Percentiles rank a stretch among this genome's conserved stretches.
Evolutionary conservation across 768 basidiomycete species (phyloP).

Genomic region (Russula sp.): DNA sequence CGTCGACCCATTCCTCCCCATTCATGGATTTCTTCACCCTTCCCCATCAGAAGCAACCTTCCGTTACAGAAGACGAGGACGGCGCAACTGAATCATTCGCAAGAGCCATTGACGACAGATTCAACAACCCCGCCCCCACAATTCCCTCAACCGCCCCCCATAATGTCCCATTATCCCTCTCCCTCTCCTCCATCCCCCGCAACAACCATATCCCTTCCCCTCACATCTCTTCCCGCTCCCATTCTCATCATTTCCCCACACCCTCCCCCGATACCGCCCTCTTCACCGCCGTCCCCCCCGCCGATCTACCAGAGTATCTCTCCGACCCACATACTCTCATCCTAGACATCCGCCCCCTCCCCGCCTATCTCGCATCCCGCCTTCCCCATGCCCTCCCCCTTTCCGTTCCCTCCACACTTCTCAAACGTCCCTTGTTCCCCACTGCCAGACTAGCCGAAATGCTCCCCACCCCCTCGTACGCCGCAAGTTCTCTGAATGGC

Average conservation of each 20-base stretch:
- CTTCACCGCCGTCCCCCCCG: constrained; percentile 34
- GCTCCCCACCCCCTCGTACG: constrained; percentile 66
- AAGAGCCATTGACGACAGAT: constrained; percentile 51
- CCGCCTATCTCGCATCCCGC: constrained; percentile 63
- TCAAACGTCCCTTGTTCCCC: constrained; percentile 86
- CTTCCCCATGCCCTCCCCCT: constrained; percentile 73
- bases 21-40: constrained; percentile 33
- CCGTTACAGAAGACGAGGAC: constrained; percentile 24
- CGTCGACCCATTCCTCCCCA: constrained; percentile 2
- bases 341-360: constrained; percentile 86
- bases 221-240: constrained; percentile 22
- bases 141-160: constrained; percentile 34
- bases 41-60: constrained; percentile 19
- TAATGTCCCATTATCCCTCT: constrained; percentile 32
- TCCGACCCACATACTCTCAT: constrained; percentile 51
- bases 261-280: constrained; percentile 22
- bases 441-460: constrained; percentile 73
- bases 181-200: constrained; percentile 30
- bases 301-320: constrained; percentile 37
- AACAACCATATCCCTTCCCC: constrained; percentile 23
- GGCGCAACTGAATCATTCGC: constrained; percentile 48
- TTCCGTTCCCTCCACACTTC: constrained; percentile 89
- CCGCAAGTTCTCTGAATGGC: constrained; percentile 58
- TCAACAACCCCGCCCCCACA: constrained; percentile 34
- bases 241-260: constrained; percentile 17